A percentile compares a stretch with the other conserved stretches of the same genome.
These are phyloP conservation scores for Apiotrichum akiyoshidainum DNA, from an alignment of 1,284 basidiomycete species.

Conservation along the genomic window DNA sequence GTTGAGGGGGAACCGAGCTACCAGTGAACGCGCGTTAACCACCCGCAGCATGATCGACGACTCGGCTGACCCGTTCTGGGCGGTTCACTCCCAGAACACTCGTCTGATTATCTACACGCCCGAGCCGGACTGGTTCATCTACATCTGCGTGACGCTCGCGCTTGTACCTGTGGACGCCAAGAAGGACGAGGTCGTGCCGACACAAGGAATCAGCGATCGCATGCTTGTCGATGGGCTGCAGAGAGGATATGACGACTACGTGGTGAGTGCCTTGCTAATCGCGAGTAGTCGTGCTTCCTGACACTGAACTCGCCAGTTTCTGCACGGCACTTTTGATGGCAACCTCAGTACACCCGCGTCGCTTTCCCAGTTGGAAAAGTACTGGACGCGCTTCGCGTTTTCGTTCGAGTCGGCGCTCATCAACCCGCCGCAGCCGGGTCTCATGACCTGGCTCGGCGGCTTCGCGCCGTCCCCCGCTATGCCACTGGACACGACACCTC, in stretches of 20 bases:
- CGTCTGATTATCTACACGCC: slow-evolving; percentile 39
- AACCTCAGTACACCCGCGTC: slow-evolving; percentile 19
- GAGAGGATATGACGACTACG: slow-evolving; percentile 43
- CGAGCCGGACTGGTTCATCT: slow-evolving; percentile 40
- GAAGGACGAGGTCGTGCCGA: slow-evolving; percentile 15
- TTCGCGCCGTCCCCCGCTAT: slow-evolving; percentile 10
- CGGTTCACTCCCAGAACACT: slow-evolving; percentile 32
- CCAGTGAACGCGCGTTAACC: background rate
- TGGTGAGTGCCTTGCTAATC: slow-evolving; percentile 36
- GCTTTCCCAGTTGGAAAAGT: slow-evolving; percentile 30
- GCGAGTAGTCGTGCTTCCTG: slow-evolving; percentile 23
- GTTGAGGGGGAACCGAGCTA: slow-evolving; percentile 9
- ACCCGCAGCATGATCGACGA: slow-evolving; percentile 29
- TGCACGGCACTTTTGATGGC: slow-evolving; percentile 27
- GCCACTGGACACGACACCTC: background rate
- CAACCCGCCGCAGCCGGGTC: slow-evolving; percentile 12
- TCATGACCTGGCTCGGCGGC: slow-evolving; percentile 29
- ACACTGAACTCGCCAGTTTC: slow-evolving; percentile 27
- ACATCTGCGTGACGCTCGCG: slow-evolving; percentile 16
- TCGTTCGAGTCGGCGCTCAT: slow-evolving; percentile 32
- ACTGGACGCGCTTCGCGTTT: slow-evolving; percentile 44
- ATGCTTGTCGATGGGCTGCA: slow-evolving; percentile 34
- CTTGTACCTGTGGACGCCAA: background rate
- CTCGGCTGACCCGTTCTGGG: slow-evolving; percentile 25
- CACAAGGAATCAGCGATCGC: slow-evolving; percentile 34